Conservation (phyloP, 768 basidiomycete genomes). For the Auriscalpium orientale region DNA sequence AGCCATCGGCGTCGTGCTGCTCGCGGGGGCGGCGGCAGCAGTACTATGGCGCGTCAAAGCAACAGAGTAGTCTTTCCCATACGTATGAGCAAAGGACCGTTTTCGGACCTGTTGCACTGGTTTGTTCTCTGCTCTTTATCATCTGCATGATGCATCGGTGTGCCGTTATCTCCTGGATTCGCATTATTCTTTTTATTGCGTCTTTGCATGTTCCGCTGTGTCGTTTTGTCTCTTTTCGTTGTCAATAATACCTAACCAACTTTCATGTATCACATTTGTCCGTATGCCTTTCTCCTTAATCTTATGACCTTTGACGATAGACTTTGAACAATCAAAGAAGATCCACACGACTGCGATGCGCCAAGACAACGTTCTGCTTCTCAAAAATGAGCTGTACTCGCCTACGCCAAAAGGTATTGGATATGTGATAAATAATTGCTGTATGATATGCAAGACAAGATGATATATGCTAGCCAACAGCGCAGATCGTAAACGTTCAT, state of each 20-base stretch:
- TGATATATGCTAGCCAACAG: too few species aligned
- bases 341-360: too few species aligned
- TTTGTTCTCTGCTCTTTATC: conserved; percentile 9
- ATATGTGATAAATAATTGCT: too few species aligned
- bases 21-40: conserved; percentile 15
- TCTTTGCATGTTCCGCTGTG: conserved; percentile 9
- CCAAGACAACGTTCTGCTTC: too few species aligned
- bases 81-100: too few species aligned
- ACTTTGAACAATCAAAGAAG: too few species aligned
- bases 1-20: conserved; percentile 14
- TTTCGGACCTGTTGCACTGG: too few species aligned
- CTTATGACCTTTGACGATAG: conserved; percentile 13
- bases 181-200: conserved; percentile 5
- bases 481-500: too few species aligned
- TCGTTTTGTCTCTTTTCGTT: conserved; percentile 2
- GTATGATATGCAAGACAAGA: too few species aligned
- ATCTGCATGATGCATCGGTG: conserved; percentile 4
- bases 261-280: conserved; percentile 9
- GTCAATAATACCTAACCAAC: not conserved
- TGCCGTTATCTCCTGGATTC: conserved; percentile 2
- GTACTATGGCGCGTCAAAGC: conserved; percentile 15
- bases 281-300: conserved; percentile 11
- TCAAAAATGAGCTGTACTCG: too few species aligned
- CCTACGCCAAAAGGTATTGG: too few species aligned
- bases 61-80: conserved; percentile 3